These are phyloP conservation scores for Peronospora belbahrii DNA, from an alignment of 352 stramenopile species.

Conservation along the genomic window DNA sequence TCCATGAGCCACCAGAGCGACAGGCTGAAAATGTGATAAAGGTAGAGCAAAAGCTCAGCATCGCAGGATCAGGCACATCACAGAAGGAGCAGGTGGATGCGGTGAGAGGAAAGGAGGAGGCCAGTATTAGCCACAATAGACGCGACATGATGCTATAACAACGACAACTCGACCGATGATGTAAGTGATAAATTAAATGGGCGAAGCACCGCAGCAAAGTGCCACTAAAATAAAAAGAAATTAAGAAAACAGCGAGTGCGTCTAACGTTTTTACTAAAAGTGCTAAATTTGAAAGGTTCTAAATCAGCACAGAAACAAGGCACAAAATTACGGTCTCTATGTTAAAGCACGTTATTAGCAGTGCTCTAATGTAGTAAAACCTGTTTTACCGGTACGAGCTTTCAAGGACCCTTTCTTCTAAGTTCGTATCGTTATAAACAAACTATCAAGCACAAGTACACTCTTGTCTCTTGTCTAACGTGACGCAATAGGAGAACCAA, in stretches of 20 bases:
- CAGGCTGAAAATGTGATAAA: slow-evolving; percentile 55
- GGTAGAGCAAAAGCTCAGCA: slow-evolving; percentile 47
- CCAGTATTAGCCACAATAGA: slow-evolving; percentile 9
- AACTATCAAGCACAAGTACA: too few species aligned
- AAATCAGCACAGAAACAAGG: slow-evolving; percentile 1
- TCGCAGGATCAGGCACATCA: slow-evolving; percentile 35
- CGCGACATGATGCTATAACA: slow-evolving; percentile 6
- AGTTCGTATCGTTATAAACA: too few species aligned
- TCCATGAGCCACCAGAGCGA: slow-evolving; percentile 37
- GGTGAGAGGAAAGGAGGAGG: not conserved
- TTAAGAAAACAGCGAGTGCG: too few species aligned
- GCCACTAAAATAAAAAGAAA: slow-evolving; percentile 12
- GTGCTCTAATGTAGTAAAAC: too few species aligned
- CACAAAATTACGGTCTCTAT: too few species aligned
- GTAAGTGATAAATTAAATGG: not conserved
- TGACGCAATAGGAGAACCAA: too few species aligned
- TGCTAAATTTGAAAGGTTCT: too few species aligned
- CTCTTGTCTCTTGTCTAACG: too few species aligned
- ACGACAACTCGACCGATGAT: not conserved
- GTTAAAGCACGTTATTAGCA: too few species aligned
- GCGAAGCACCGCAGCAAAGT: not conserved
- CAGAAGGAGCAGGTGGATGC: slow-evolving; percentile 36
- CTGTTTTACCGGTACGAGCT: too few species aligned
- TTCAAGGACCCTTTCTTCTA: too few species aligned
- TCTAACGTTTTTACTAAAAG: too few species aligned